Evolutionary conservation across 164 flowering plant genomes (phyloP), one percentile per base, ranked within the genome.

Genomic region (Stephania japonica): DNA sequence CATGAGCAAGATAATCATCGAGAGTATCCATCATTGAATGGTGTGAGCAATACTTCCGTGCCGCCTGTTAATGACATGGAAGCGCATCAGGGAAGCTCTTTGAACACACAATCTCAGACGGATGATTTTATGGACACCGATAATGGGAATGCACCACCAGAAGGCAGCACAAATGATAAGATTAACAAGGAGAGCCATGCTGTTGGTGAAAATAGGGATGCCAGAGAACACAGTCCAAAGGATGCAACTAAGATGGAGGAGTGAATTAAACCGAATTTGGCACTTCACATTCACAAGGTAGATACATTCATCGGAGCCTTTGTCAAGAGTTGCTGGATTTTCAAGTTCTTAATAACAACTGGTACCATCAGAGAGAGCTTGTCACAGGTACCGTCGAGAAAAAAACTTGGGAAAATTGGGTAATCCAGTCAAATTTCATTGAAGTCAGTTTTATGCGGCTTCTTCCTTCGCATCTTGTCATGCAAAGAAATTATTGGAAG

Each of bases 181-280:
- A 32, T 65, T 16, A 74, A 23, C 19, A 7, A 12, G 21, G 77
- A 76, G 49, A 56, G 9, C 16, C 6, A 14, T 23, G 13, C 67
- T 24, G 27, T 65, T 42, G 74, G 32, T 47, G 78, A 65, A 38
- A 56, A 32, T 50, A 63, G 64, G n/a, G 72, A 42, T 42, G 61
- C 47, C 42, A 19, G 27, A 26, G 77, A 80, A 68, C 64, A 62
- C 62, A 67, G 16, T 63, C 42, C 74, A 25, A 75, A 44, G 42
- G 76, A 81, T 44, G 82, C 56, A 67, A 68, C 63, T 27, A 65
- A 10, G 18, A 78, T 53, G 76, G 83, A 77, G 73, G 76, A 83
- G 81, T 78, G 75, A 78, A 19, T 24, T 32, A 6, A 53, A 38
- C 23, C 21, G 21, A 21, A 50, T 21, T 38, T 8, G 19, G 56